A percentile compares a stretch with the other conserved stretches of the same genome.
Evolutionary conservation across 2,329 filamentous ascomycete genomes (phyloP).

Genomic region (Cladosporium austrohemisphaericum): DNA sequence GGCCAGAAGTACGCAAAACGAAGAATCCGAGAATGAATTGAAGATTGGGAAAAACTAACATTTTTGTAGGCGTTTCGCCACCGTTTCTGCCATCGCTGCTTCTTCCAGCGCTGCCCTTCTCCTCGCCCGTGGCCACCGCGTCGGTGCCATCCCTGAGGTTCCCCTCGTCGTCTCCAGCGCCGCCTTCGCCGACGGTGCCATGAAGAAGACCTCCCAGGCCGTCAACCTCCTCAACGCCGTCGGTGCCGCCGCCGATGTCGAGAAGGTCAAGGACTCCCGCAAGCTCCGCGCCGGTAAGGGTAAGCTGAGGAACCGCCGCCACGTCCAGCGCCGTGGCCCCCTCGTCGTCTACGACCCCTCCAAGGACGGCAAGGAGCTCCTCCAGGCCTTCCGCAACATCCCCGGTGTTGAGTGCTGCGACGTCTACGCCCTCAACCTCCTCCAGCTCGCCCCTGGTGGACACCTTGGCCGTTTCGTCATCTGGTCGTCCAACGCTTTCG

Average conservation of each 20-base stretch:
- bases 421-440: slow-evolving; percentile 92
- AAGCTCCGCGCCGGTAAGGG: slow-evolving; percentile 99
- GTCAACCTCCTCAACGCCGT: slow-evolving; percentile 83
- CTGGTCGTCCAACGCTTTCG: slow-evolving; percentile 97
- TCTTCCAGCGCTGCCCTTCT: slow-evolving; percentile 93
- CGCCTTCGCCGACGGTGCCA: slow-evolving; percentile 72
- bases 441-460: slow-evolving; percentile 97
- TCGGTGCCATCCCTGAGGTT: slow-evolving; percentile 89
- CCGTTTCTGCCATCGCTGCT: slow-evolving; percentile 92
- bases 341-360: slow-evolving; percentile 97
- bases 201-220: slow-evolving; percentile 86
- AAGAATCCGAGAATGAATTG: slow-evolving; percentile 37
- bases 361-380: slow-evolving; percentile 89
- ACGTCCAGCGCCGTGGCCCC: slow-evolving; percentile 96
- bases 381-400: slow-evolving; percentile 97
- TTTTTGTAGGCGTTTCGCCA: slow-evolving; percentile 70
- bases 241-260: slow-evolving; percentile 83
- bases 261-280: slow-evolving; percentile 94
- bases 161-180: slow-evolving; percentile 93
- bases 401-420: slow-evolving; percentile 95
- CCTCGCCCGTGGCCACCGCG: slow-evolving; percentile 93
- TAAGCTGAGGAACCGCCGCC: slow-evolving; percentile 93
- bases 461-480: slow-evolving; percentile 98
- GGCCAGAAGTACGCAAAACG: slow-evolving; percentile 67
- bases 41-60: slow-evolving; percentile 25